A percentile compares a stretch with the other conserved stretches of the same genome.
These are phyloP conservation scores for Vitis hybrid DNA, from an alignment of 177 flowering plant species.

Conservation along the genomic window DNA sequence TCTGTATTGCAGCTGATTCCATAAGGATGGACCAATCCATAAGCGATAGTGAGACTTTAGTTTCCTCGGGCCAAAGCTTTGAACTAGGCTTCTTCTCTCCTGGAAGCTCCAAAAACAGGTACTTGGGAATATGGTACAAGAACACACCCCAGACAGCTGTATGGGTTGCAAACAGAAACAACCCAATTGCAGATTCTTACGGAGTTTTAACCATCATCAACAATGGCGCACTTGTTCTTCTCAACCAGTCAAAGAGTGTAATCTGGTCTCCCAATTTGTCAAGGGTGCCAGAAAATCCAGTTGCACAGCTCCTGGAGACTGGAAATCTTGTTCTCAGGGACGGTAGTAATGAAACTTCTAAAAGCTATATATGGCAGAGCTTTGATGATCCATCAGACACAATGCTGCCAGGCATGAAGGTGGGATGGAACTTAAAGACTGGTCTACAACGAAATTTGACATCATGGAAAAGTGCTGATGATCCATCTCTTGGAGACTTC, in stretches of 20 bases:
- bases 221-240: background rate
- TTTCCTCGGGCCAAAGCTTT: conserved; percentile 15
- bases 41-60: conserved; percentile 10
- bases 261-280: no score
- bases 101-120: conserved; percentile 12
- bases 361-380: no score
- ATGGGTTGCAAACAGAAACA: conserved; percentile 21
- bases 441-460: background rate
- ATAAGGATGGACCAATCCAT: conserved; percentile 5
- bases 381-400: background rate
- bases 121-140: conserved; percentile 34
- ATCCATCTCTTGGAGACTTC: background rate
- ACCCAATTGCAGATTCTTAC: no score
- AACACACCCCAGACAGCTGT: conserved; percentile 11
- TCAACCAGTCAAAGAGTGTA: background rate
- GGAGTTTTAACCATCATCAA: no score
- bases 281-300: no score
- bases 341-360: background rate
- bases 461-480: background rate
- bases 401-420: background rate
- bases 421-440: background rate
- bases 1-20: conserved; percentile 10
- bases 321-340: background rate
- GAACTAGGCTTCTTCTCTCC: conserved; percentile 31
- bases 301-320: no score